Base-by-base conservation (phyloP, 2,329 filamentous ascomycete genomes). In the Metarhizium robertsii region DNA sequence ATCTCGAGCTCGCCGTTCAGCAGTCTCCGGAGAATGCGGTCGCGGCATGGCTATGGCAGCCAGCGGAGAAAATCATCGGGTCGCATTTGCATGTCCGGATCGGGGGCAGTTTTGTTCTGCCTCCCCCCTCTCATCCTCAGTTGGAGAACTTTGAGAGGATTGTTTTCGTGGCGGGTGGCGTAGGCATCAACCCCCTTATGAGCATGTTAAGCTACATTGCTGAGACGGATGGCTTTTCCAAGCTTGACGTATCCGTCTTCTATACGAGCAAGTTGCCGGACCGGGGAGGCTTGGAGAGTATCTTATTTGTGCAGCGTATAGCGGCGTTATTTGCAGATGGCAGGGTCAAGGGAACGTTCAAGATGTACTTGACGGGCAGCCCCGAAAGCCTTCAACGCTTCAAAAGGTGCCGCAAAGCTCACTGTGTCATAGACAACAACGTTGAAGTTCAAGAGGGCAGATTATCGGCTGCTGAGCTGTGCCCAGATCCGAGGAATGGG, bases 21-120 rank as follows among this genome's bases (percentile, higher is more conserved):
- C 74, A 79, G 34, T 87, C 87, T 1, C 82, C 85, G 0, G 71
- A 74, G 1, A 95, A 91, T 62, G 85, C 87, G 0, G 78, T 87
- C 0, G 89, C 89, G 0, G 81, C 81, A 52, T 95, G 87, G 84
- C 77, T 95, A 5, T 95, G 87, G 87, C 78, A 73, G 49, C 71
- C 79, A 0, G 59, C 64, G 2, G 64, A 73, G 1, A 70, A 81
- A 11, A 84, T 94, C 52, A 59, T 87, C 2, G 78, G 80, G 1
- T 71, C 75, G 11, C 71, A 77, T 52, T 70, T 95, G 14, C 72
- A 71, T 1, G 83, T 95, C 34, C 80, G 90, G 34, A 81, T 94
- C 1, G 91, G 91, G 1, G 91, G 91, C 0, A 85, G 83, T 61
- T 96, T 96, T 64, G 79, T 86, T 3, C 95, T 85, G 75, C 91